Evolutionary conservation across 768 basidiomycete genomes (phyloP).

Genomic region (Mycena amicta): DNA sequence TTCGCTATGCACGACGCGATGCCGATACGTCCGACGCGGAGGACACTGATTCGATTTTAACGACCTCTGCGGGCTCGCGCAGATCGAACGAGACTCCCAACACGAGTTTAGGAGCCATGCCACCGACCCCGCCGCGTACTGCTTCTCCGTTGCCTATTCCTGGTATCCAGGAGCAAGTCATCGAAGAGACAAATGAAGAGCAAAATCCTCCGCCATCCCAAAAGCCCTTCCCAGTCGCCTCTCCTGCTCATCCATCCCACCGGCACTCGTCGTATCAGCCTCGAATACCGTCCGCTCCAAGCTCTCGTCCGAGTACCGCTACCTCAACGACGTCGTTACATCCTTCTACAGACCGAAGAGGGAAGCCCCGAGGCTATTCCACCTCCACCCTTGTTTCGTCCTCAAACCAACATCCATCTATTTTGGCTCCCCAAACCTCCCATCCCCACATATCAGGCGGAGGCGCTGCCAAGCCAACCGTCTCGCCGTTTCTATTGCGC

Average conservation of each 20-base stretch:
- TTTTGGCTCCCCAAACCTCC: not conserved
- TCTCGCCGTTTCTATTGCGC: slow-evolving; percentile 36
- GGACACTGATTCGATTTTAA: slow-evolving; percentile 19
- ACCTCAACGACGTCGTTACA: slow-evolving; percentile 9
- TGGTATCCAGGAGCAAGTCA: slow-evolving; percentile 17
- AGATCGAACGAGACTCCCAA: slow-evolving; percentile 20
- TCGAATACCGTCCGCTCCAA: slow-evolving; percentile 1
- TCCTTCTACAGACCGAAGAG: not conserved
- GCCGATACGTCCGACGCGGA: slow-evolving; percentile 11
- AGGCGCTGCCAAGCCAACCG: slow-evolving; percentile 4
- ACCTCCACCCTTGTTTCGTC: slow-evolving; percentile 12
- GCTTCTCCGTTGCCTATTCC: slow-evolving; percentile 24
- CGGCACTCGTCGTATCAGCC: slow-evolving; percentile 16
- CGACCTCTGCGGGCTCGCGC: slow-evolving; percentile 18
- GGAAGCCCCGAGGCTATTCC: slow-evolving; percentile 16
- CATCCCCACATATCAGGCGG: not conserved
- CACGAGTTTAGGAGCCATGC: slow-evolving; percentile 21
- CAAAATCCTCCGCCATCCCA: slow-evolving; percentile 23
- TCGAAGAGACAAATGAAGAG: slow-evolving; percentile 24
- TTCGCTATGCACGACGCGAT: slow-evolving; percentile 20
- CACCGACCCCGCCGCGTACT: slow-evolving; percentile 27
- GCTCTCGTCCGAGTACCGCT: not conserved
- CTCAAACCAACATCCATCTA: not conserved
- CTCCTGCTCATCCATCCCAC: slow-evolving; percentile 2
- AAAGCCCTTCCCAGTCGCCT: slow-evolving; percentile 18